Conservation (phyloP, 768 basidiomycete genomes). For the Tubosaeta sp. region DNA sequence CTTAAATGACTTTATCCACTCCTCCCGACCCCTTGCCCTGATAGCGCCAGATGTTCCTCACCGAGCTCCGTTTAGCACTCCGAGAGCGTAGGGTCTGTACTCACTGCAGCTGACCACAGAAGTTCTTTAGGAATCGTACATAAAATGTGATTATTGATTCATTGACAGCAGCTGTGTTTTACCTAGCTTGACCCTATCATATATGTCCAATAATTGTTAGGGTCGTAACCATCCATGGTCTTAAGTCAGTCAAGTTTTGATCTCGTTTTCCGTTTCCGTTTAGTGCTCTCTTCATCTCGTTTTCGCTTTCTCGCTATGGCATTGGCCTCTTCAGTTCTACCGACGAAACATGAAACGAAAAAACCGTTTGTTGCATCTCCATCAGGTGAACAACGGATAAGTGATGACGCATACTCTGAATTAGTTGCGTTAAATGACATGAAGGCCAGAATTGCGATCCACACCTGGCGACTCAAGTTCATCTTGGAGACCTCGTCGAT, state of each 20-base stretch:
- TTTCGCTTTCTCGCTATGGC: constrained; percentile 25
- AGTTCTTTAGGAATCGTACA: constrained; percentile 29
- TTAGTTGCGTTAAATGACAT: neutral
- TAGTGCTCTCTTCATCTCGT: constrained; percentile 12
- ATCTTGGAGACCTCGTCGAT: constrained; percentile 67
- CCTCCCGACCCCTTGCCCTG: constrained; percentile 16
- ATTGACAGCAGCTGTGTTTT: constrained; percentile 25
- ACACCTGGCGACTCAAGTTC: constrained; percentile 58
- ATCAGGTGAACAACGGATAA: constrained; percentile 71
- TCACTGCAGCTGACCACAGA: constrained; percentile 33
- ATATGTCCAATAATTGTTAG: constrained; percentile 3
- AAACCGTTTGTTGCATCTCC: constrained; percentile 95
- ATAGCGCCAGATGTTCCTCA: constrained; percentile 13
- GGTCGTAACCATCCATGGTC: neutral
- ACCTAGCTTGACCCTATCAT: constrained; percentile 15
- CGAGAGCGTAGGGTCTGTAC: constrained; percentile 29
- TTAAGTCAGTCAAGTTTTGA: constrained; percentile 10
- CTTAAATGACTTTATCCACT: constrained; percentile 17
- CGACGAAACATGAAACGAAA: constrained; percentile 91
- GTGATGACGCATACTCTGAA: constrained; percentile 53
- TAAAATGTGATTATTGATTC: constrained; percentile 27
- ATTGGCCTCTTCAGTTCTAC: neutral
- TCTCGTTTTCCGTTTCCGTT: constrained; percentile 16
- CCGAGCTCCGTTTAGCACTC: constrained; percentile 18
- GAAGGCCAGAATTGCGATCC: neutral